These are phyloP conservation scores for Arabidopsis arenosa DNA, from an alignment of 345 rosid species.

Conservation along the genomic window DNA sequence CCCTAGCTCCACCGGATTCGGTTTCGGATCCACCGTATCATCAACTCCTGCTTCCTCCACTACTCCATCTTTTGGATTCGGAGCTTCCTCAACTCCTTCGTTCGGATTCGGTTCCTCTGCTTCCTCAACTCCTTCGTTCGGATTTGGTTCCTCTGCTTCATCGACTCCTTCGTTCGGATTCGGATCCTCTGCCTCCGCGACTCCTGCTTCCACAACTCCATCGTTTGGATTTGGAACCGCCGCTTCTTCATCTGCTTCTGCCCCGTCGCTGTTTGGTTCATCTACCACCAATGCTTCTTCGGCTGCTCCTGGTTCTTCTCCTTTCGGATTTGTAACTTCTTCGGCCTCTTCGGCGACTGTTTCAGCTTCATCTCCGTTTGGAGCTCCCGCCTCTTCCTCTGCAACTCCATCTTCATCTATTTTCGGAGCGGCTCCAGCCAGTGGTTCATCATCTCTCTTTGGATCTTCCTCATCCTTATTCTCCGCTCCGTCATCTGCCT, in stretches of 20 bases:
- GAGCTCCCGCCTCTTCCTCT: slow-evolving; percentile 32
- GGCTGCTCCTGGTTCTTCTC: slow-evolving; percentile 33
- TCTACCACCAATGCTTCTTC: slow-evolving; percentile 36
- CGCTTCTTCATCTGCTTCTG: slow-evolving; percentile 39
- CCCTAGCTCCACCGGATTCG: slow-evolving; percentile 46
- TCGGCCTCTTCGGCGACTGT: slow-evolving; percentile 30
- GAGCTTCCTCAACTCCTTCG: slow-evolving; percentile 37
- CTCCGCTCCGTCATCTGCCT: slow-evolving; percentile 25
- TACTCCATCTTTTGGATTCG: slow-evolving; percentile 47
- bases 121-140: slow-evolving; percentile 41
- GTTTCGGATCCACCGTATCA: slow-evolving; percentile 46
- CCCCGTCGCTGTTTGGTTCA: slow-evolving; percentile 38
- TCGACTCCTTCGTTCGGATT: slow-evolving; percentile 23
- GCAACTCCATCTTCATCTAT: slow-evolving; percentile 33
- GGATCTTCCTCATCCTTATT: slow-evolving; percentile 43
- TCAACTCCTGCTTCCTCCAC: slow-evolving; percentile 42
- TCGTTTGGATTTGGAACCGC: slow-evolving; percentile 37
- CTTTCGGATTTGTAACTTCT: slow-evolving; percentile 41
- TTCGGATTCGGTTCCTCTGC: slow-evolving; percentile 45
- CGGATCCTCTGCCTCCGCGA: slow-evolving; percentile 42
- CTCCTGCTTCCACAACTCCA: slow-evolving; percentile 22
- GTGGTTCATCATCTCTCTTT: slow-evolving; percentile 37
- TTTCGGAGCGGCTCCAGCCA: slow-evolving; percentile 42
- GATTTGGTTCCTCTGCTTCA: slow-evolving; percentile 39
- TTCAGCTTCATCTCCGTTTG: slow-evolving; percentile 36